A percentile compares a stretch with the other conserved stretches of the same genome.
phyloP scores from a whole-genome alignment of 768 basidiomycete genomes.

The Auriscalpium orientale region DNA sequence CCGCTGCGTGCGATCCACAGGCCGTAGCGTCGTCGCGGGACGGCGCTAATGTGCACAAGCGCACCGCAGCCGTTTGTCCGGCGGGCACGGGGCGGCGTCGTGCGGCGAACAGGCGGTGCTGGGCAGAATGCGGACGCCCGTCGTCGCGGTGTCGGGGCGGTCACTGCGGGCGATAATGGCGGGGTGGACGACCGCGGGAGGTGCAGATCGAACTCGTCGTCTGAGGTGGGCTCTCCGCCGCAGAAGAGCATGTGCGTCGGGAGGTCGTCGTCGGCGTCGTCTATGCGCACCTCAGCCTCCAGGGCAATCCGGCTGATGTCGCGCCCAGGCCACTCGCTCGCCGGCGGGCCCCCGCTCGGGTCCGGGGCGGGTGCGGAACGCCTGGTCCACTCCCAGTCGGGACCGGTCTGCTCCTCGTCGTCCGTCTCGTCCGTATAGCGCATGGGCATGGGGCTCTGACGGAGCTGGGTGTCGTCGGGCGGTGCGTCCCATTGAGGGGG shows the following conservation, averaged over 20 bases:
- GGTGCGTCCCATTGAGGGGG: not conserved
- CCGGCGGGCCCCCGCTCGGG: not conserved
- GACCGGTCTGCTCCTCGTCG: slow-evolving; percentile 6
- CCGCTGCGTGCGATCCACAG: slow-evolving; percentile 53
- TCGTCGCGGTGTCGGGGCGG: slow-evolving; percentile 19
- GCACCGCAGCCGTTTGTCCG: slow-evolving; percentile 57
- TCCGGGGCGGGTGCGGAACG: slow-evolving; percentile 4
- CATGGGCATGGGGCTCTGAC: not conserved
- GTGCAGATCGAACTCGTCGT: not conserved
- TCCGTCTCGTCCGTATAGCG: slow-evolving; percentile 5
- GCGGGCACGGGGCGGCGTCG: slow-evolving; percentile 15
- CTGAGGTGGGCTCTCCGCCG: slow-evolving; percentile 19
- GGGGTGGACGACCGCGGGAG: slow-evolving; percentile 18
- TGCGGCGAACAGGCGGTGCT: slow-evolving; percentile 6
- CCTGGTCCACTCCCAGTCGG: slow-evolving; percentile 7
- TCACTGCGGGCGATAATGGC: slow-evolving; percentile 29
- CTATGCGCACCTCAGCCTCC: slow-evolving; percentile 11
- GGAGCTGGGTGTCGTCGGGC: not conserved
- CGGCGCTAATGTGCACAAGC: slow-evolving; percentile 47
- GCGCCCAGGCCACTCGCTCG: slow-evolving; percentile 1
- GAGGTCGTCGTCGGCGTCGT: slow-evolving; percentile 20
- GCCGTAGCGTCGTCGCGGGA: slow-evolving; percentile 41
- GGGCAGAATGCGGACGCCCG: slow-evolving; percentile 19
- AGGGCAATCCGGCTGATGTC: slow-evolving; percentile 8
- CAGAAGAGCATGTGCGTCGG: slow-evolving; percentile 35